Conservation (phyloP, 495 filamentous ascomycete species). For the Lasiosphaeria hispida region DNA sequence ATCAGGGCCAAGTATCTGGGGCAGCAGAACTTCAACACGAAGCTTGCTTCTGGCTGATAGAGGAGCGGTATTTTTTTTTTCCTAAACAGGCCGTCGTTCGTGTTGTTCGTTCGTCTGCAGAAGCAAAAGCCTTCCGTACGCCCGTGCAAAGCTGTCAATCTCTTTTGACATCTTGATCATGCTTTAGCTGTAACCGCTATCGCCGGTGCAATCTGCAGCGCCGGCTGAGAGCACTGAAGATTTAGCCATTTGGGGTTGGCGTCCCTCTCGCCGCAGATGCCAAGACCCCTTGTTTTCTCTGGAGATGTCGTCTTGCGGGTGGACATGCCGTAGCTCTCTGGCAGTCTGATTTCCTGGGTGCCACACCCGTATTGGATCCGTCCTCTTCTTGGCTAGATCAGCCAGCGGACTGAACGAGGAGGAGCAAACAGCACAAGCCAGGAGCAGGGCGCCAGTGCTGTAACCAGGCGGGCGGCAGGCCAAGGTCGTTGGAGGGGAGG, state of each 20-base stretch:
- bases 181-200: slow-evolving; percentile 15
- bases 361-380: no score
- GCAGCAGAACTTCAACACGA: background rate
- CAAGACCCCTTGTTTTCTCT: slow-evolving; percentile 3
- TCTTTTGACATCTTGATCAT: slow-evolving; percentile 1
- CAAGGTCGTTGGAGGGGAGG: no score
- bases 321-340: no score
- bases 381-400: no score
- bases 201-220: background rate
- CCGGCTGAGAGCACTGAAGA: slow-evolving; percentile 13
- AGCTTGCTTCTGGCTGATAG: slow-evolving; percentile 10
- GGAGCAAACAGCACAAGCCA: no score
- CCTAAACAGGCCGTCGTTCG: slow-evolving; percentile 2
- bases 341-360: no score
- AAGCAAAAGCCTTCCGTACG: slow-evolving; percentile 1
- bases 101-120: background rate
- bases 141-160: slow-evolving; percentile 9
- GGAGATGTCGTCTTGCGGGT: no score
- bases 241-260: slow-evolving; percentile 11
- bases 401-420: no score
- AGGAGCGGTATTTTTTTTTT: slow-evolving; percentile 5
- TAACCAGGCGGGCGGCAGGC: no score
- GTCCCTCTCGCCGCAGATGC: background rate
- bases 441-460: no score
- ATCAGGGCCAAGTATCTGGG: no score